A percentile compares a stretch with the other conserved stretches of the same genome.
Conservation (phyloP, 2,329 filamentous ascomycete species). For the Hypoxylon sp. region DNA sequence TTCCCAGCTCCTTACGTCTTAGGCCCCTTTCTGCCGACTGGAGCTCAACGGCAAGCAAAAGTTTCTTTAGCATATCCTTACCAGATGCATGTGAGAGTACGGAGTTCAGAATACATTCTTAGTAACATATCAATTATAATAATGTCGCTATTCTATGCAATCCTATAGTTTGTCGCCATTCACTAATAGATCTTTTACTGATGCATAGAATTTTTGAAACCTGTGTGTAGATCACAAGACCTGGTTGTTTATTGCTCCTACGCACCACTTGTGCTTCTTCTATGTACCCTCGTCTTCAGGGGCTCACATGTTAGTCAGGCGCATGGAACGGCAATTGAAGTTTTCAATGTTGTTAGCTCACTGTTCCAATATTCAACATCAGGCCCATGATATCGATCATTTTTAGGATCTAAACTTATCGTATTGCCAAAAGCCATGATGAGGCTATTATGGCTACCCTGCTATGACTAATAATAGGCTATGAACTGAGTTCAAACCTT, state of each 20-base stretch:
- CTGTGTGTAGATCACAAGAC: constrained; percentile 2
- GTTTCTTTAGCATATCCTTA: constrained; percentile 7
- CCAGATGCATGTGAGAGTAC: not conserved
- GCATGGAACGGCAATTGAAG: constrained; percentile 1
- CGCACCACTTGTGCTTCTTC: not conserved
- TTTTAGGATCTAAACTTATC: not conserved
- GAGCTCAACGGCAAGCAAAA: not conserved
- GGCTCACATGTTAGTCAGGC: constrained; percentile 1
- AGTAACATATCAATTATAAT: too few relatives aligned
- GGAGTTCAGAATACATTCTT: not conserved
- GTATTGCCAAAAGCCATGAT: not conserved
- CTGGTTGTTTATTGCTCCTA: not conserved
- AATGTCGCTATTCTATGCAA: not conserved
- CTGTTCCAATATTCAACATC: not conserved
- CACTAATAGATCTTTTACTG: not conserved
- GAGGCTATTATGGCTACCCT: not conserved
- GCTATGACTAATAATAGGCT: not conserved
- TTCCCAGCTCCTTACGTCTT: constrained; percentile 9
- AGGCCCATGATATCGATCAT: not conserved
- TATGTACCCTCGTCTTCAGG: not conserved
- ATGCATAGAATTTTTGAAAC: constrained; percentile 7
- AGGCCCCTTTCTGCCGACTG: constrained; percentile 2
- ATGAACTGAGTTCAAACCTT: constrained; percentile 1
- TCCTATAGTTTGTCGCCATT: not conserved
- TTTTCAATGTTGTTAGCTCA: not conserved